Percentiles rank a stretch among this genome's conserved stretches.
Conservation (phyloP, 83 land plant genomes). For the Thuja plicata region DNA sequence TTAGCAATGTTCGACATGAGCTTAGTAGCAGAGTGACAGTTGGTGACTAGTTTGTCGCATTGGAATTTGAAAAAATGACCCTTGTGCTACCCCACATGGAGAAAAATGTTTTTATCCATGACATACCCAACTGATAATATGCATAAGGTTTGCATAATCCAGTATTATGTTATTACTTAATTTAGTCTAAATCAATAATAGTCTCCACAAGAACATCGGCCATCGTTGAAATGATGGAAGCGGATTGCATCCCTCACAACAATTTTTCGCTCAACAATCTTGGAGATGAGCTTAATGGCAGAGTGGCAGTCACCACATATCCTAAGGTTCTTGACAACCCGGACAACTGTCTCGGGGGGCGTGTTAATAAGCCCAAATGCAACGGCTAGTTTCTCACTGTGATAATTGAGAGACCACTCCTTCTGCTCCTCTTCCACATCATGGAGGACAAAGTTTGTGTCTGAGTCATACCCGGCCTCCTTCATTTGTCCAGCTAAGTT, state of each 20-base stretch:
- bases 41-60: background rate
- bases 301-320: background rate
- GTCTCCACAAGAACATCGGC: background rate
- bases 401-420: background rate
- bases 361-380: background rate
- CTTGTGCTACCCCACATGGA: background rate
- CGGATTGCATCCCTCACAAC: background rate
- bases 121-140: background rate
- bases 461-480: background rate
- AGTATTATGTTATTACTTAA: too few relatives aligned
- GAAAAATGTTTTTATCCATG: background rate
- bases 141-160: background rate
- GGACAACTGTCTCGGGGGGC: background rate
- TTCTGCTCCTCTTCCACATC: background rate
- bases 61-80: too few relatives aligned
- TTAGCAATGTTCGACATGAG: background rate
- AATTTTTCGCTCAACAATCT: background rate
- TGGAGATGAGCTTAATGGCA: background rate
- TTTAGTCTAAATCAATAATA: background rate
- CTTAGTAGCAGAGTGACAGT: background rate
- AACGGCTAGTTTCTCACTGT: background rate
- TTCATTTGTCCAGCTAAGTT: conserved; percentile 7
- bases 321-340: background rate
- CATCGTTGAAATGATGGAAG: background rate
- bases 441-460: background rate